phyloP scores from a whole-genome alignment of 306 rosid species.

The Quercus engelmannii region DNA sequence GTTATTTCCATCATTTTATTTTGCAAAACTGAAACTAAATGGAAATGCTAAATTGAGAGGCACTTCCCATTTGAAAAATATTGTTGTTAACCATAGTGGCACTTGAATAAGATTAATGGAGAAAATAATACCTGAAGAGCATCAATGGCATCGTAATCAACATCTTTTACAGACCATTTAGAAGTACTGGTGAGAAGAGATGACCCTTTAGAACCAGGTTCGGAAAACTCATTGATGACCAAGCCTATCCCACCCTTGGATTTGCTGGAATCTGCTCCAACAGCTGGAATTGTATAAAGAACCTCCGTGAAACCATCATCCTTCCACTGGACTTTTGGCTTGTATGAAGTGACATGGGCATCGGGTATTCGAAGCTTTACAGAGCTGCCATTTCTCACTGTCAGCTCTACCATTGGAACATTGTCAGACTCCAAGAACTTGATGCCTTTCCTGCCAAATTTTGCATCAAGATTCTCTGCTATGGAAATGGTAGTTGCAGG shows the following conservation, averaged over 20 bases:
- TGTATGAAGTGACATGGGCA: conserved; percentile 87
- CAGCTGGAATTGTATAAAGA: conserved; percentile 62
- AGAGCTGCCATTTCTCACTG: conserved; percentile 88
- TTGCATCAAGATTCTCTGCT: conserved; percentile 60
- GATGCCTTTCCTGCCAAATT: conserved; percentile 75
- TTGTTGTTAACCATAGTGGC: not conserved
- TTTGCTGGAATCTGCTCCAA: conserved; percentile 33
- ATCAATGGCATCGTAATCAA: conserved; percentile 83
- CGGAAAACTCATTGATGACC: conserved; percentile 55
- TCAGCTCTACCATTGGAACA: conserved; percentile 61
- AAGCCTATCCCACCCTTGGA: conserved; percentile 80
- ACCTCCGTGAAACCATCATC: conserved; percentile 84
- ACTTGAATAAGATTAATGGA: not conserved
- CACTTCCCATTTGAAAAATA: not conserved
- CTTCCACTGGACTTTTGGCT: conserved; percentile 84
- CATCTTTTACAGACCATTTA: conserved; percentile 78
- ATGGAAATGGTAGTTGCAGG: conserved; percentile 25
- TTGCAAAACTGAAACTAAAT: not conserved
- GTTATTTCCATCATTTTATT: not conserved
- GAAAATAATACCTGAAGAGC: conserved; percentile 69
- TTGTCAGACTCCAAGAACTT: conserved; percentile 57
- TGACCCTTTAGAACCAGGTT: conserved; percentile 46
- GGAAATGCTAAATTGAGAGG: not conserved
- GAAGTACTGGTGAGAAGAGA: conserved; percentile 40
- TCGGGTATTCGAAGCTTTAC: conserved; percentile 74